Evolutionary conservation across 257 asterid genomes (phyloP).

Genomic region (Primulina huaijiensis): DNA sequence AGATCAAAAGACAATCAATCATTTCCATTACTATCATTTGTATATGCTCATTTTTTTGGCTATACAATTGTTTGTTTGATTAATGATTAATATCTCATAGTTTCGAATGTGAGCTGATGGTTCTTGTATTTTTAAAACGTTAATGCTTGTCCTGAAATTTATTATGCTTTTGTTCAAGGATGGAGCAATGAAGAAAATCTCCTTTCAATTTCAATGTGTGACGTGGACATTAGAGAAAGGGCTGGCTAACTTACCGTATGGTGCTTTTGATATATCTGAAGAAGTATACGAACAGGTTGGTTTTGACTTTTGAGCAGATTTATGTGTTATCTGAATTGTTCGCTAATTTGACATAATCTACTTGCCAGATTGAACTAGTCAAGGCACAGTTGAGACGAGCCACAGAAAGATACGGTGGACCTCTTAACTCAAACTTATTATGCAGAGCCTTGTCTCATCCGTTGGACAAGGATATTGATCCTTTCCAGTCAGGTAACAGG

Average conservation of each 20-base stretch:
- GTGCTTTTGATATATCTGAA: slow-evolving; percentile 75
- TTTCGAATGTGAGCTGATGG: neutral
- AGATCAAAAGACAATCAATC: neutral
- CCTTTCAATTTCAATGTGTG: slow-evolving; percentile 81
- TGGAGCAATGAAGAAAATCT: slow-evolving; percentile 52
- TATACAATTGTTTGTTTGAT: neutral
- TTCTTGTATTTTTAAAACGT: neutral
- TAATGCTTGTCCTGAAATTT: slow-evolving; percentile 27
- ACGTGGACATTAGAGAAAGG: slow-evolving; percentile 88
- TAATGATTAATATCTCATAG: neutral
- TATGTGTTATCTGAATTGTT: slow-evolving; percentile 1
- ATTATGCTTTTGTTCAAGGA: slow-evolving; percentile 48
- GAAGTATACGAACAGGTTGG: slow-evolving; percentile 93
- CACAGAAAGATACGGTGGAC: slow-evolving; percentile 73
- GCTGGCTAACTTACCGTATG: slow-evolving; percentile 54
- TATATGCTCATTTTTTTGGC: too few relatives aligned
- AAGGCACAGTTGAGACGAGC: slow-evolving; percentile 84
- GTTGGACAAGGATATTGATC: slow-evolving; percentile 60
- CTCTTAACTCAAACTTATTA: slow-evolving; percentile 53
- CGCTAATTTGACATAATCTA: slow-evolving; percentile 25
- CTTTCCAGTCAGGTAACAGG: slow-evolving; percentile 44
- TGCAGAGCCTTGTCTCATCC: slow-evolving; percentile 66
- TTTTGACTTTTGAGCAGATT: slow-evolving; percentile 22
- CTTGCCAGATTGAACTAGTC: slow-evolving; percentile 61
- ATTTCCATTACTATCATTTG: too few relatives aligned